A percentile compares a stretch with the other conserved stretches of the same genome.
Conservation (phyloP, 2,329 filamentous ascomycete genomes). For the Teratosphaeria nubilosa region DNA sequence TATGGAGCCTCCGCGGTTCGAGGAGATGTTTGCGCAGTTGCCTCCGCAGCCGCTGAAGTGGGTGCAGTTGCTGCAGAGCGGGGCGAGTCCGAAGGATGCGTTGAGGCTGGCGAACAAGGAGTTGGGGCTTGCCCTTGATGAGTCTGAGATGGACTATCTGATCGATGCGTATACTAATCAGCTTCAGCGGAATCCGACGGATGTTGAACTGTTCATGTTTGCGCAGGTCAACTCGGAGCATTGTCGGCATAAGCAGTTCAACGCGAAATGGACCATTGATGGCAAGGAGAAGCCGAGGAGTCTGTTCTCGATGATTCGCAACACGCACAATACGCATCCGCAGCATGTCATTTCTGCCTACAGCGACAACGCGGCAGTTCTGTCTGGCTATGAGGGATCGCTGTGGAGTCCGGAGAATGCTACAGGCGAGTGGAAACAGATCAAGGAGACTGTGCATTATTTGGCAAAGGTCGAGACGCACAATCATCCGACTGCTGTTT, state of each 20-base stretch:
- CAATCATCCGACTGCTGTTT: slow-evolving; percentile 94
- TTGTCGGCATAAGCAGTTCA: slow-evolving; percentile 84
- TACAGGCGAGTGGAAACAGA: slow-evolving; percentile 79
- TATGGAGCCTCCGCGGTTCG: slow-evolving; percentile 55
- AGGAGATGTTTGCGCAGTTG: slow-evolving; percentile 68
- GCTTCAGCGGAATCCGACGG: slow-evolving; percentile 59
- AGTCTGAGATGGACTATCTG: slow-evolving; percentile 84
- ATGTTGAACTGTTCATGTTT: slow-evolving; percentile 98
- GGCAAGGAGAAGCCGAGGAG: slow-evolving; percentile 68
- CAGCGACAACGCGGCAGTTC: slow-evolving; percentile 93
- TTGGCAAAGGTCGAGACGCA: slow-evolving; percentile 95
- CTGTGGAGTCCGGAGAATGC: slow-evolving; percentile 83
- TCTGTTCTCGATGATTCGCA: slow-evolving; percentile 91
- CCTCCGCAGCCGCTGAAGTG: slow-evolving; percentile 57
- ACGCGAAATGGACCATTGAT: slow-evolving; percentile 92
- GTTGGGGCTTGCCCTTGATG: slow-evolving; percentile 76
- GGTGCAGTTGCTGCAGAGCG: slow-evolving; percentile 49
- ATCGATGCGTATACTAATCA: slow-evolving; percentile 68
- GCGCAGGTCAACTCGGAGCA: slow-evolving; percentile 98
- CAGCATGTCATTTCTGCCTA: slow-evolving; percentile 88
- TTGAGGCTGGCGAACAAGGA: slow-evolving; percentile 75
- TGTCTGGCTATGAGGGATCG: slow-evolving; percentile 59
- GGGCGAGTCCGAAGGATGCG: slow-evolving; percentile 54
- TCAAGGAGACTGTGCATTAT: slow-evolving; percentile 77
- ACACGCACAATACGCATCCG: slow-evolving; percentile 73